Evolutionary conservation across 495 filamentous ascomycete genomes (phyloP), one percentile per base, ranked within the genome.

Genomic region (Schizothecium vesticola): DNA sequence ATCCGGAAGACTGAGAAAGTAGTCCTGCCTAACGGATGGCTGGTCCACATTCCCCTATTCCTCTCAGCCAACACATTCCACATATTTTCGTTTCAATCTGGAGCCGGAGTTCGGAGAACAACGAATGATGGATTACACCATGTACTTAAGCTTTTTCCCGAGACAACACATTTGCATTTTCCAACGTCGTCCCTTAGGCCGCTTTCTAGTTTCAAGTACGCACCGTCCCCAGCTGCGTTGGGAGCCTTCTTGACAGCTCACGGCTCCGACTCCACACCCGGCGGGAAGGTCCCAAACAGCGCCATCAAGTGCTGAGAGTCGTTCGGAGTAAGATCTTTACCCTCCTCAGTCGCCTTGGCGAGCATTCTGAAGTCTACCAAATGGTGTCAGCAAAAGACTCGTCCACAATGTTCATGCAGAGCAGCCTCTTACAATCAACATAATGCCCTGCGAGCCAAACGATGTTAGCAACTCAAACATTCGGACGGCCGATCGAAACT

Each of bases 251-350:
- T 51, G 19, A 57, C 51, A 16, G 12, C 12, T 73, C 57, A 76
- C 24, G 76, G 75, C 29, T 76, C 76, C 12, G 69, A 73, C n/a
- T 75, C 74, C 22, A 77, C 73, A 67, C 70, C 71, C 1, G 73
- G 75, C 3, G 77, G 74, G 31, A 75, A 80, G 0, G 76, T 80
- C 16, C 73, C 76, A 69, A 78, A 77, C 64, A 80, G 61, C 2
- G 75, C 75, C 77, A 79, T 78, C 56, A 78, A 33, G 57, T 78
- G 74, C 66, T 75, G 58, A 7, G 68, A 67, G 26, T 77, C 67
- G 8, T 24, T 67, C 24, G 64, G 23, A 0, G 43, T 59, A 11
- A 79, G 69, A 33, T 65, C 58, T 55, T 73, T 71, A 1, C 73
- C 76, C 8, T 59, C 69, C 1, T 63, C 59, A 0, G 72, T 67